A percentile compares a stretch with the other conserved stretches of the same genome.
These are phyloP conservation scores for Cordyceps cicadae DNA, from an alignment of 2,329 filamentous ascomycete species.

Conservation along the genomic window DNA sequence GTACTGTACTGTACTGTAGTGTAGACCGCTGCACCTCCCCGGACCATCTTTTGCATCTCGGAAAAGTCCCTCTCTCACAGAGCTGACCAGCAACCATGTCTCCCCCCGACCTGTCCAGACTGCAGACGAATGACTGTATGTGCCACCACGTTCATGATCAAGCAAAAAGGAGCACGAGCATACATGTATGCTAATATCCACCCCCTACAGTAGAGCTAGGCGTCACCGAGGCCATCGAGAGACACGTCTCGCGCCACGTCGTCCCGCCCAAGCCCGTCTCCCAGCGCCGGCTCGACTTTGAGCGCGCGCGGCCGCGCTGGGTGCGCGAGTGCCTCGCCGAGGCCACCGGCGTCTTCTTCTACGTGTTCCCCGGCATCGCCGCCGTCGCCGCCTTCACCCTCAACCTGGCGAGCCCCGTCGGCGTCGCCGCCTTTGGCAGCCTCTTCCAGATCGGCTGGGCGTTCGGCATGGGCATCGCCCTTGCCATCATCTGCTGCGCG, in stretches of 20 bases:
- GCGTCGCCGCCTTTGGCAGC: conserved; percentile 30
- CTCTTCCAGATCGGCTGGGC: conserved; percentile 48
- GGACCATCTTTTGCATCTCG: neutral
- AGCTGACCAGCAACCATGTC: conserved; percentile 3
- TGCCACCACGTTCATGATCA: neutral
- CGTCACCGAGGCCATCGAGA: conserved; percentile 43
- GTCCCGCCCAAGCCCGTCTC: conserved; percentile 42
- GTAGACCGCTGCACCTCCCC: neutral
- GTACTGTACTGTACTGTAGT: neutral
- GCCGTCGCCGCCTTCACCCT: conserved; percentile 43
- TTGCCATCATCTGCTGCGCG: conserved; percentile 49
- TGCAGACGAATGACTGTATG: conserved; percentile 17
- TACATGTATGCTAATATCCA: too few species aligned
- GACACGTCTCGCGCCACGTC: conserved; percentile 41
- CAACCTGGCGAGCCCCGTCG: conserved; percentile 31
- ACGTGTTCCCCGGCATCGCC: conserved; percentile 46
- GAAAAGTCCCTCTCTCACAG: neutral
- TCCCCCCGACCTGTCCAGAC: conserved; percentile 8
- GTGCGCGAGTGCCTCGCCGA: conserved; percentile 48
- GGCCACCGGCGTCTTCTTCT: conserved; percentile 50
- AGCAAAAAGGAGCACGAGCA: too few species aligned
- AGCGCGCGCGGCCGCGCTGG: conserved; percentile 43
- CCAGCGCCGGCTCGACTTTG: conserved; percentile 46
- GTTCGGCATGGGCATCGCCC: conserved; percentile 49
- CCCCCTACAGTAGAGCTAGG: conserved; percentile 36